These are phyloP conservation scores for Chalciporus piperatus DNA, from an alignment of 768 basidiomycete genomes.

Conservation along the genomic window DNA sequence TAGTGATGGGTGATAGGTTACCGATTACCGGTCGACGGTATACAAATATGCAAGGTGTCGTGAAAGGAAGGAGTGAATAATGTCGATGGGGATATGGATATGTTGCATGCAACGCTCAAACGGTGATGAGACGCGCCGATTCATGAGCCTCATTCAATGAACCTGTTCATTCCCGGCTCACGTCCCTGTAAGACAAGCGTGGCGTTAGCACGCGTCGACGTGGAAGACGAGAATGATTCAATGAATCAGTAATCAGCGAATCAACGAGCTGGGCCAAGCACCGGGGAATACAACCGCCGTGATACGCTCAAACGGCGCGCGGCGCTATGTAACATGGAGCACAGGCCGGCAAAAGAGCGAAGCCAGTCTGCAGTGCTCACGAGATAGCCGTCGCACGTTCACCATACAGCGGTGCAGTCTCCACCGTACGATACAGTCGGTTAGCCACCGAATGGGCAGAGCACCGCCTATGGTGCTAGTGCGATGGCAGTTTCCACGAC, in stretches of 20 bases:
- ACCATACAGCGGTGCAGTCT: no score
- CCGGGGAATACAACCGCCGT: neutral
- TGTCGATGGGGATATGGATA: neutral
- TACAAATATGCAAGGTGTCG: no score
- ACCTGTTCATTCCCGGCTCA: conserved; percentile 31
- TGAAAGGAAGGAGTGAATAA: no score
- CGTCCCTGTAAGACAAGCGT: conserved; percentile 24
- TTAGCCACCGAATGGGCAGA: neutral
- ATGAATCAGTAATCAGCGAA: no score
- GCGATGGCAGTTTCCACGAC: neutral
- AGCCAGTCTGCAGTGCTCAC: no score
- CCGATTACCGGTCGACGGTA: no score
- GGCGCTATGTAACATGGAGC: neutral
- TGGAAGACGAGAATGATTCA: neutral
- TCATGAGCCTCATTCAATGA: neutral
- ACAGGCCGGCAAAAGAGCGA: conserved; percentile 1
- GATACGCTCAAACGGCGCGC: conserved; percentile 10
- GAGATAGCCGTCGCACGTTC: no score
- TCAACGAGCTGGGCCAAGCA: neutral
- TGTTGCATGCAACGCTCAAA: neutral
- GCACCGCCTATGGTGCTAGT: neutral
- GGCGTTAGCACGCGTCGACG: conserved; percentile 13
- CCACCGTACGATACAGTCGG: no score
- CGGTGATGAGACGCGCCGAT: neutral
- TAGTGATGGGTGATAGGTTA: no score